phyloP scores from a whole-genome alignment of 208 protist genomes.

The Leptomonas seymouri region DNA sequence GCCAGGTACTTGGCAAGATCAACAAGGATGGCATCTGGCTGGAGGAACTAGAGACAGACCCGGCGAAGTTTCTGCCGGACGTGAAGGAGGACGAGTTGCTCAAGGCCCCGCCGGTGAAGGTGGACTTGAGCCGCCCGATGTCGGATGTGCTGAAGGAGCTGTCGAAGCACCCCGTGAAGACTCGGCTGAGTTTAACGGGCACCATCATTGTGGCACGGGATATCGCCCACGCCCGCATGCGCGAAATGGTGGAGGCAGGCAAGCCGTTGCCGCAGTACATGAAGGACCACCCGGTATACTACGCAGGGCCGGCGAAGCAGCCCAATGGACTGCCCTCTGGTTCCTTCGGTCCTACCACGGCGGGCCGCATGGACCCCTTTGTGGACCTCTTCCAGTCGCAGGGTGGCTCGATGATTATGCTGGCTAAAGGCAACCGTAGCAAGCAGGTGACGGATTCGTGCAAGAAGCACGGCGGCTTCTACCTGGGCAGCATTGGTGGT shows the following conservation, averaged over 20 bases:
- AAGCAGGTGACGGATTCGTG: slow-evolving; percentile 92
- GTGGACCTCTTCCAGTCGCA: slow-evolving; percentile 94
- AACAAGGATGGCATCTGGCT: slow-evolving; percentile 96
- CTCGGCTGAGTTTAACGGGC: slow-evolving; percentile 94
- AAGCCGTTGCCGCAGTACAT: slow-evolving; percentile 94
- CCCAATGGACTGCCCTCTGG: slow-evolving; percentile 94
- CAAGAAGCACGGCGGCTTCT: slow-evolving; percentile 97
- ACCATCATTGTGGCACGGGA: slow-evolving; percentile 97
- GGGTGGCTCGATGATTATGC: slow-evolving; percentile 92
- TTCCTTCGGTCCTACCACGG: slow-evolving; percentile 97
- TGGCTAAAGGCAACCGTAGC: slow-evolving; percentile 97
- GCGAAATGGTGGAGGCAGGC: slow-evolving; percentile 88
- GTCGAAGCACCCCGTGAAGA: slow-evolving; percentile 90
- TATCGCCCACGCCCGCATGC: slow-evolving; percentile 96
- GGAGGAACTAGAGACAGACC: slow-evolving; percentile 96
- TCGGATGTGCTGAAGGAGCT: slow-evolving; percentile 79
- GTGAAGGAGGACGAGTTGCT: slow-evolving; percentile 83
- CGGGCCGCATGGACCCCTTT: slow-evolving; percentile 97
- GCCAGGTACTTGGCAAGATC: slow-evolving; percentile 95
- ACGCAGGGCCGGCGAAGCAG: slow-evolving; percentile 98
- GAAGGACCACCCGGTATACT: slow-evolving; percentile 97
- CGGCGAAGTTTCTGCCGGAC: slow-evolving; percentile 93
- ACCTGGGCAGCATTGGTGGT: slow-evolving; percentile 97
- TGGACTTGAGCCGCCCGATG: slow-evolving; percentile 96
- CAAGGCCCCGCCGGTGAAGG: slow-evolving; percentile 73